Percentiles rank a stretch among this genome's conserved stretches.
These are phyloP conservation scores for Penicillium antarcticum DNA, from an alignment of 495 filamentous ascomycete genomes.

Conservation along the genomic window DNA sequence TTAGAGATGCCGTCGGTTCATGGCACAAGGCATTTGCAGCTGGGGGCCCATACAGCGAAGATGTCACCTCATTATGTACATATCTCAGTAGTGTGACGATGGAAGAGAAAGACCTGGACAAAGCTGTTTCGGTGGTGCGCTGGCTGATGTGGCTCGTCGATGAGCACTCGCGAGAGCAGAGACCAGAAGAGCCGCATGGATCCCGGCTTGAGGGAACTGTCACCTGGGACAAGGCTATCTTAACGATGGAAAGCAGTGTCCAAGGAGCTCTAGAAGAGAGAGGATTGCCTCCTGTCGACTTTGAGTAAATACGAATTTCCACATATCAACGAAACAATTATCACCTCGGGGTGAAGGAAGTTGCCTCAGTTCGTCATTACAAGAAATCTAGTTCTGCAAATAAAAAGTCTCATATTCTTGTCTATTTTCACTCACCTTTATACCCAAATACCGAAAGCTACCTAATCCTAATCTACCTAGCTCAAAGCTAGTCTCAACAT, in stretches of 20 bases:
- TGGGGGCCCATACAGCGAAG: slow-evolving; percentile 71
- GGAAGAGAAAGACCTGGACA: slow-evolving; percentile 73
- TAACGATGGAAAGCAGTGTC: slow-evolving; percentile 53
- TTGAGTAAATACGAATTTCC: slow-evolving; percentile 25
- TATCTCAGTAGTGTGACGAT: slow-evolving; percentile 67
- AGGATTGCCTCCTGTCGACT: slow-evolving; percentile 61
- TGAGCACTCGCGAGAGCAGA: slow-evolving; percentile 30
- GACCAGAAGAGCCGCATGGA: slow-evolving; percentile 1
- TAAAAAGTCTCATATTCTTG: too few relatives aligned
- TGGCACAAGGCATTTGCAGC: slow-evolving; percentile 66
- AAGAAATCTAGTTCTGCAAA: too few relatives aligned
- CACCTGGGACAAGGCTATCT: slow-evolving; percentile 53
- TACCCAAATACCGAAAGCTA: too few relatives aligned
- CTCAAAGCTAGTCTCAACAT: too few relatives aligned
- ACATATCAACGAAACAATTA: background rate
- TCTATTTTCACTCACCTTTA: too few relatives aligned
- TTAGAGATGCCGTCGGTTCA: slow-evolving; percentile 57
- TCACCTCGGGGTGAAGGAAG: too few relatives aligned
- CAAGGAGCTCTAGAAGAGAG: slow-evolving; percentile 58
- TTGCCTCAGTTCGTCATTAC: too few relatives aligned
- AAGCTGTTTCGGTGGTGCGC: slow-evolving; percentile 61
- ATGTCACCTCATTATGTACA: slow-evolving; percentile 65
- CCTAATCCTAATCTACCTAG: too few relatives aligned
- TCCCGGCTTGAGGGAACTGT: slow-evolving; percentile 12
- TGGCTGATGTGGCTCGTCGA: slow-evolving; percentile 74